Base-by-base conservation (phyloP, 2,329 filamentous ascomycete genomes). In the Mollisiaceae sp. region DNA sequence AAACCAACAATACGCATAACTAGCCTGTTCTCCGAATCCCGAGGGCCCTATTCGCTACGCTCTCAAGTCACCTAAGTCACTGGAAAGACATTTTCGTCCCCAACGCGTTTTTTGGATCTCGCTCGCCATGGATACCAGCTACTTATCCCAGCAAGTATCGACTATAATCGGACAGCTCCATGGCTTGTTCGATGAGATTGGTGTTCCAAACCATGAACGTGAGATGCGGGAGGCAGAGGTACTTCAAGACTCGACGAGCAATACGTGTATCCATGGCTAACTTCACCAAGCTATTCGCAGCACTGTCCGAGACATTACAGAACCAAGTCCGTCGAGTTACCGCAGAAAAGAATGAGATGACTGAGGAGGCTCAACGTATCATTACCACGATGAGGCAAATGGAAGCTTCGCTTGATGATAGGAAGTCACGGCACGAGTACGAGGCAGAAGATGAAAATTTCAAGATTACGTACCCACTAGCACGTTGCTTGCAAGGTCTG, bases 131-230 rank as follows among this genome's bases (percentile, higher is more conserved):
- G 94, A 97, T 80, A 93, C 94, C 65, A 92, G 91, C 78, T 96
- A 96, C 79, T 85, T 98, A 77, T 91, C 93, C 73, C 93, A 96
- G 78, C 95, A 98, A 86, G 92, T 99, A 81, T 95, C 93, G 72
- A 93, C 87, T 75, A 97, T 97, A 76, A 93, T 98, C 77, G 88
- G 88, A 78, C 93, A 97, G 80, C 86, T 99, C 67, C 94, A 98
- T 80, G 91, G 91, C 70, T 86, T 98, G 65, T 99, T 97, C 76
- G 95, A 99, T 78, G 94, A 99, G 77, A 99, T 99, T 75, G 95
- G 95, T 65, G 91, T 99, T n/a, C 88, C 94, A 35, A 88, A 83
- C 75, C 93, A 97, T 88, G 95, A 98, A 79, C 91, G 95, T 75
- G 93, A 98, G 77, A 85, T 87, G 59, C 86, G 95, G 74, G 94